phyloP scores from a whole-genome alignment of 345 rosid species.

The Linum tenue region DNA sequence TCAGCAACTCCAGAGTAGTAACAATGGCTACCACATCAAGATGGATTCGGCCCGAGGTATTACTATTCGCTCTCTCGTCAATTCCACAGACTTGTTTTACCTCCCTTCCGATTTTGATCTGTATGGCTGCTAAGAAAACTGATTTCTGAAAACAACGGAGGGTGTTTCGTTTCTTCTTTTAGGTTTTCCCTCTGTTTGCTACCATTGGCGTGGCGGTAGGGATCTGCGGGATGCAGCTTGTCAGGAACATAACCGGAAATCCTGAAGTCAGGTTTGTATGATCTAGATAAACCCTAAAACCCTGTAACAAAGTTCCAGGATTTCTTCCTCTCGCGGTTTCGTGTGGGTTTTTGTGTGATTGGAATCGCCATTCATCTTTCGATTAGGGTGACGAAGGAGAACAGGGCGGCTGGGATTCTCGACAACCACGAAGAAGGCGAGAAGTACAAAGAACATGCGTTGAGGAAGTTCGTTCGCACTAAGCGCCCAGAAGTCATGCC shows the following conservation, averaged over 20 bases:
- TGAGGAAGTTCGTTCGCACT: conserved; percentile 37
- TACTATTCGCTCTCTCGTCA: too few relatives aligned
- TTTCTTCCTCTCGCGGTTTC: not conserved
- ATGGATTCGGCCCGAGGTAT: conserved; percentile 29
- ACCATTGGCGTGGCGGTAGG: conserved; percentile 47
- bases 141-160: not conserved
- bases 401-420: conserved; percentile 48
- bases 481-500: conserved; percentile 51
- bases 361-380: not conserved
- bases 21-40: conserved; percentile 12
- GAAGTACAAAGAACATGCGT: conserved; percentile 40
- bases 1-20: not conserved
- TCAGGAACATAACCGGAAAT: conserved; percentile 41
- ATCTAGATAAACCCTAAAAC: not conserved
- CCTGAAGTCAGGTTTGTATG: conserved; percentile 48
- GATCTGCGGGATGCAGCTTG: conserved; percentile 45
- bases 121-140: not conserved
- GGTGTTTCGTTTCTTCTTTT: not conserved
- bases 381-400: conserved; percentile 32
- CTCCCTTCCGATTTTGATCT: too few relatives aligned
- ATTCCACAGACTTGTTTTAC: too few relatives aligned
- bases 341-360: too few relatives aligned
- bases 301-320: too few relatives aligned
- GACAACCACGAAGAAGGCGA: conserved; percentile 49
- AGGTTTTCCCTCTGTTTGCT: conserved; percentile 56